Conservation (phyloP, 2,329 filamentous ascomycete genomes). For the Clarireedia homoeocarpa region DNA sequence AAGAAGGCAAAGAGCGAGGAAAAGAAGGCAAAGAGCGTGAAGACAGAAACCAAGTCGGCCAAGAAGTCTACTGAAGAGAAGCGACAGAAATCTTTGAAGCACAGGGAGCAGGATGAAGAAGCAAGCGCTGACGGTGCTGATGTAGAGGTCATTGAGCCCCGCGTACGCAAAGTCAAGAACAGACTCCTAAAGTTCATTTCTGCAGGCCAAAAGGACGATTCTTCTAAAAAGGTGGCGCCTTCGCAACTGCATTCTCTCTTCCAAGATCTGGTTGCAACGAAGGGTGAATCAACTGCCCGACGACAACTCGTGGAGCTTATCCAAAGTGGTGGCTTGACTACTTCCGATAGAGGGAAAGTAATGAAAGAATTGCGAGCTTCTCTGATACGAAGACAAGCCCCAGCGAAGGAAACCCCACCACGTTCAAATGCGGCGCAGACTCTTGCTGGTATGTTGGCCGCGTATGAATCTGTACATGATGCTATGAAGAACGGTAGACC, state of each 20-base stretch:
- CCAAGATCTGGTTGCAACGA: slow-evolving; percentile 2
- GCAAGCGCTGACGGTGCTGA: not conserved
- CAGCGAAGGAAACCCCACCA: not conserved
- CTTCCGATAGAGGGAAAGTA: slow-evolving; percentile 2
- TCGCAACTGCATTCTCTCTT: slow-evolving; percentile 6
- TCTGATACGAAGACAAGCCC: not conserved
- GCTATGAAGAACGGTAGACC: not conserved
- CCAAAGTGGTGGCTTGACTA: slow-evolving; percentile 6
- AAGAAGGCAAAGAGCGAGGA: not conserved
- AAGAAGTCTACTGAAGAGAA: not conserved
- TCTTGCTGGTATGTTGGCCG: slow-evolving; percentile 2
- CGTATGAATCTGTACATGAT: slow-evolving; percentile 3
- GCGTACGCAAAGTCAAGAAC: slow-evolving; percentile 3
- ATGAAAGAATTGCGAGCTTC: slow-evolving; percentile 9
- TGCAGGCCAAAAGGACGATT: not conserved
- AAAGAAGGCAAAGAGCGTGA: not conserved
- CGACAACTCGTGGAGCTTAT: slow-evolving; percentile 4
- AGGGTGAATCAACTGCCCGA: slow-evolving; percentile 1
- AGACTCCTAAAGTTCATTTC: not conserved
- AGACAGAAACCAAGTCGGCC: not conserved
- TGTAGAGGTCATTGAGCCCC: not conserved
- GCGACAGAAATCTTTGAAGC: not conserved
- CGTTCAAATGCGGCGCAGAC: not conserved
- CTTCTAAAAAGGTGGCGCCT: not conserved
- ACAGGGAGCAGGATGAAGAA: not conserved